phyloP scores from a whole-genome alignment of 164 flowering plant species.

The Chloranthus sessilifolius region DNA sequence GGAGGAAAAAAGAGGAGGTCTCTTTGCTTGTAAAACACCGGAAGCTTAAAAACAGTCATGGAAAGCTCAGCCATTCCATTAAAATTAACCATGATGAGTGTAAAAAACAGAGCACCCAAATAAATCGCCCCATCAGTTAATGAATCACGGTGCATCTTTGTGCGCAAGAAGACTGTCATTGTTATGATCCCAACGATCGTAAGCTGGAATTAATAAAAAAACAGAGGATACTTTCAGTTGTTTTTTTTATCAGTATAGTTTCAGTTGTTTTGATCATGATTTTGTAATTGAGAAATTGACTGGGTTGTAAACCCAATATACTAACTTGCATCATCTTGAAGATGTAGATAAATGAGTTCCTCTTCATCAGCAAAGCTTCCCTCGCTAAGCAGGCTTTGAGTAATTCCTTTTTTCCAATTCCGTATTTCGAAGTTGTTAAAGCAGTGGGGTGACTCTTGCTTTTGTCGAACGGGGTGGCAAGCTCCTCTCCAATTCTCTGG shows the following conservation, averaged over 20 bases:
- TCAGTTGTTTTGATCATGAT: no score
- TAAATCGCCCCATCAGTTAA: constrained; percentile 32
- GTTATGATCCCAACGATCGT: constrained; percentile 22
- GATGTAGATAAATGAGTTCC: constrained; percentile 34
- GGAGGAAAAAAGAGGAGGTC: constrained; percentile 51
- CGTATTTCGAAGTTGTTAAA: constrained; percentile 32
- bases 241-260: no score
- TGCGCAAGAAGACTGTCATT: constrained; percentile 31
- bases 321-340: constrained; percentile 37
- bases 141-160: constrained; percentile 23
- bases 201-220: constrained; percentile 22
- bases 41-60: constrained; percentile 38
- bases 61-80: constrained; percentile 44
- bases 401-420: constrained; percentile 28
- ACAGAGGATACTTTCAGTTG: no score
- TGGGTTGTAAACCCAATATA: neutral
- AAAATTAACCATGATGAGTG: constrained; percentile 22
- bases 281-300: no score
- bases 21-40: constrained; percentile 64
- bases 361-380: constrained; percentile 39
- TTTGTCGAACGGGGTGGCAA: constrained; percentile 36
- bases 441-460: constrained; percentile 41
- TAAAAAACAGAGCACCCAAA: constrained; percentile 41
- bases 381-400: constrained; percentile 36
- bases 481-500: constrained; percentile 22